Conservation (phyloP, 139 green algal species). For the Chlorella sorokiniana region DNA sequence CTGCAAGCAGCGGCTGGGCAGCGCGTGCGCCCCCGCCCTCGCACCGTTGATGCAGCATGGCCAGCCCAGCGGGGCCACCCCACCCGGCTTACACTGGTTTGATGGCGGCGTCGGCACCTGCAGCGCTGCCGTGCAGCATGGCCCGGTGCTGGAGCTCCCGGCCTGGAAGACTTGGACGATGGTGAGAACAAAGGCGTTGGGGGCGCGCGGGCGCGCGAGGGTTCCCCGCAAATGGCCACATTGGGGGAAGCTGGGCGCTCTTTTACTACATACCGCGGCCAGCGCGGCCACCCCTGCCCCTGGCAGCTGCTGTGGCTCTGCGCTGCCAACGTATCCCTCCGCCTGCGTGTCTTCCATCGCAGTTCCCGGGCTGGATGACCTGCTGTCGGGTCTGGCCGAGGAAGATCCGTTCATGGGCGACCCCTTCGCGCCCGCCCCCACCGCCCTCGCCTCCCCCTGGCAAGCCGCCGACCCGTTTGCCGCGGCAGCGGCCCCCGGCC, state of each 20-base stretch:
- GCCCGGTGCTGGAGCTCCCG: not conserved
- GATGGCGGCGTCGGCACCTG: no score
- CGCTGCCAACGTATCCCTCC: not conserved
- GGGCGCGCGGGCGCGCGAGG: no score
- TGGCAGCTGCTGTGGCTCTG: no score
- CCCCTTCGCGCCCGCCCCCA: not conserved
- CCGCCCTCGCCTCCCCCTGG: not conserved
- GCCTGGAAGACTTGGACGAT: conserved; percentile 1
- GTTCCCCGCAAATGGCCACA: no score
- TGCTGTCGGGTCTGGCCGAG: not conserved
- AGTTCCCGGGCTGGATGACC: conserved; percentile 5
- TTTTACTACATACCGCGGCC: not conserved
- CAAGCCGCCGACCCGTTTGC: not conserved
- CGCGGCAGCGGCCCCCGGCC: not conserved
- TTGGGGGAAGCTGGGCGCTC: no score
- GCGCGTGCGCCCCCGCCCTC: no score
- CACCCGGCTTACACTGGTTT: no score
- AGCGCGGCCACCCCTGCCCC: not conserved
- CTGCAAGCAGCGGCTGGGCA: no score
- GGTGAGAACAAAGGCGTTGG: no score
- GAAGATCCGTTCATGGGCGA: not conserved
- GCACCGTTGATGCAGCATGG: no score
- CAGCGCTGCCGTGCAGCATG: not conserved
- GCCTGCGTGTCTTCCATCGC: not conserved
- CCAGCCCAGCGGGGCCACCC: no score